Conservation (phyloP, 345 rosid genomes). For the Bruguiera parviflora region DNA sequence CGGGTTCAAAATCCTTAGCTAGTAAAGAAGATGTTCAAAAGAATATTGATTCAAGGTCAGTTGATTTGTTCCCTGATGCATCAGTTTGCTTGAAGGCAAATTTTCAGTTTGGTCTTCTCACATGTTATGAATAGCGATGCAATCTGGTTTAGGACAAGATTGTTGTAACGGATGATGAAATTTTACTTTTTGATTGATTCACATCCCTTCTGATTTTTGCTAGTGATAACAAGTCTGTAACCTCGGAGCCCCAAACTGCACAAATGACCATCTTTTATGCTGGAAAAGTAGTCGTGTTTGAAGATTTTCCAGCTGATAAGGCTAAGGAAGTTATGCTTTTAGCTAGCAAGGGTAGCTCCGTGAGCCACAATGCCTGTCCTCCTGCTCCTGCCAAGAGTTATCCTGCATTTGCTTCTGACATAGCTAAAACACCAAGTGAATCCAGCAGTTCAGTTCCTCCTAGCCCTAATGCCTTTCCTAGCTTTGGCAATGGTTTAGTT, state of each 20-base stretch:
- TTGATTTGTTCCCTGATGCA: not conserved
- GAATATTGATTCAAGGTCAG: constrained; percentile 37
- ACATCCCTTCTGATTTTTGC: constrained; percentile 4
- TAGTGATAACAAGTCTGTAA: constrained; percentile 25
- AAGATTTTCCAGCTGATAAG: constrained; percentile 71
- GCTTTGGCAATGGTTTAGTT: constrained; percentile 25
- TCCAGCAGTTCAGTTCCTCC: constrained; percentile 16
- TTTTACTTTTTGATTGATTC: constrained; percentile 11
- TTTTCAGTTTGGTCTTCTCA: not conserved
- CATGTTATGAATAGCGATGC: not conserved
- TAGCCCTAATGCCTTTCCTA: constrained; percentile 26
- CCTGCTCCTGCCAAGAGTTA: constrained; percentile 3
- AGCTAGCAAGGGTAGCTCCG: constrained; percentile 50
- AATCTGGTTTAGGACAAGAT: not conserved
- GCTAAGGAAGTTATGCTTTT: constrained; percentile 72
- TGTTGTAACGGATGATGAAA: not conserved
- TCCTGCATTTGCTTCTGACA: constrained; percentile 15
- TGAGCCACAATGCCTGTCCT: constrained; percentile 18
- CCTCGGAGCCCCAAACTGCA: constrained; percentile 40
- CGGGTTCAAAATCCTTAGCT: constrained; percentile 40
- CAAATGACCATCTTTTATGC: constrained; percentile 82
- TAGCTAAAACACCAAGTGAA: constrained; percentile 28
- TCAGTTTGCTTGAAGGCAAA: not conserved
- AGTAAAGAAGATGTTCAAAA: constrained; percentile 37
- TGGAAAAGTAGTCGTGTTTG: constrained; percentile 72